Percentiles rank a stretch among this genome's conserved stretches.
Conservation (phyloP, 805 yeast species). For the Ogataea kodamae region DNA sequence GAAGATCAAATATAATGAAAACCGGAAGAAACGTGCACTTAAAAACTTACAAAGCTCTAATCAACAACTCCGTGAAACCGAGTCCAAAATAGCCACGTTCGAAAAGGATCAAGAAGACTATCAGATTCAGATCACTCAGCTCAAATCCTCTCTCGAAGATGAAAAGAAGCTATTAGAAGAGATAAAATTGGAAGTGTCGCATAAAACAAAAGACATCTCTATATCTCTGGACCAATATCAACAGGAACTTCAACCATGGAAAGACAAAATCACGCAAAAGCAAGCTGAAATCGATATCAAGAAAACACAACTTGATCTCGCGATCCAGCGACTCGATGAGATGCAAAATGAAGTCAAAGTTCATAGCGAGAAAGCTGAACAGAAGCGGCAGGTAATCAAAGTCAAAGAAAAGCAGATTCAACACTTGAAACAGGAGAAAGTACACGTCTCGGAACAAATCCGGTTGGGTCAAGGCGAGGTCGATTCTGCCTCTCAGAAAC, state of each 20-base stretch:
- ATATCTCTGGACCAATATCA: slow-evolving; percentile 62
- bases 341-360: slow-evolving; percentile 43
- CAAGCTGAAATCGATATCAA: slow-evolving; percentile 64
- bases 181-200: slow-evolving; percentile 63
- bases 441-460: slow-evolving; percentile 51
- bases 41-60: slow-evolving; percentile 51
- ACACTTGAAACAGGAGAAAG: slow-evolving; percentile 46
- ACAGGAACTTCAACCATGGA: slow-evolving; percentile 78
- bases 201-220: slow-evolving; percentile 68
- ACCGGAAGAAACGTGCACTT: slow-evolving; percentile 55
- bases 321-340: slow-evolving; percentile 44
- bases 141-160: slow-evolving; percentile 41
- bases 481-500: slow-evolving; percentile 41
- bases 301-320: slow-evolving; percentile 59
- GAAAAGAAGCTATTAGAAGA: slow-evolving; percentile 60
- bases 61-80: slow-evolving; percentile 42
- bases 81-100: slow-evolving; percentile 44
- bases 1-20: slow-evolving; percentile 60
- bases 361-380: slow-evolving; percentile 42
- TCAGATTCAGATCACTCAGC: slow-evolving; percentile 41
- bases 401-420: slow-evolving; percentile 45
- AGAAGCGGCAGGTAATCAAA: slow-evolving; percentile 33
- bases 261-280: slow-evolving; percentile 57
- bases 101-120: slow-evolving; percentile 43
- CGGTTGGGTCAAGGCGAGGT: slow-evolving; percentile 56